These are phyloP conservation scores for Naganishia friedmannii DNA, from an alignment of 768 basidiomycete species.

Conservation along the genomic window DNA sequence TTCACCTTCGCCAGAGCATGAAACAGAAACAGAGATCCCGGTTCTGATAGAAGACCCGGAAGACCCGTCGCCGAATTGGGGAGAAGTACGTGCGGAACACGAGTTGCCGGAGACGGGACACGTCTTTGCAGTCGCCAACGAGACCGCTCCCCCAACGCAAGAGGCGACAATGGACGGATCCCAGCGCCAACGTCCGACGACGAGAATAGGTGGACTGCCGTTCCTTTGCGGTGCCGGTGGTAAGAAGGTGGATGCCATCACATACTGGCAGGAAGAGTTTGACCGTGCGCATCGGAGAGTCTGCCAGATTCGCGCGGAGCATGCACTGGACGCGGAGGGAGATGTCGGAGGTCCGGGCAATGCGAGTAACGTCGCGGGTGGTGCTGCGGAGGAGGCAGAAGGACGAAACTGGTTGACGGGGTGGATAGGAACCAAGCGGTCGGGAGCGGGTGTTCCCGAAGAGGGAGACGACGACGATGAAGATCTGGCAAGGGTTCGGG, in stretches of 20 bases:
- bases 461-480: constrained; percentile 15
- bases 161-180: neutral
- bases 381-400: neutral
- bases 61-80: constrained; percentile 27
- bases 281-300: constrained; percentile 77
- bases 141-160: neutral
- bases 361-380: neutral
- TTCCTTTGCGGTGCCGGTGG: constrained; percentile 31
- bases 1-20: neutral
- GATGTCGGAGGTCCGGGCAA: neutral
- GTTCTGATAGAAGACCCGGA: constrained; percentile 22
- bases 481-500: constrained; percentile 1
- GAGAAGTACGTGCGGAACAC: constrained; percentile 21
- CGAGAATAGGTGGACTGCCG: constrained; percentile 13
- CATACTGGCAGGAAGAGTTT: constrained; percentile 78
- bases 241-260: constrained; percentile 78
- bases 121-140: neutral
- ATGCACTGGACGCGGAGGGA: constrained; percentile 3
- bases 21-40: constrained; percentile 1
- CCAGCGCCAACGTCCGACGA: constrained; percentile 17
- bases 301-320: constrained; percentile 63
- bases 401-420: constrained; percentile 3
- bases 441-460: neutral
- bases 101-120: constrained; percentile 22
- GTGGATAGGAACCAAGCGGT: constrained; percentile 1